Evolutionary conservation across 2,329 filamentous ascomycete genomes (phyloP).

Genomic region (Xylaria sp.): DNA sequence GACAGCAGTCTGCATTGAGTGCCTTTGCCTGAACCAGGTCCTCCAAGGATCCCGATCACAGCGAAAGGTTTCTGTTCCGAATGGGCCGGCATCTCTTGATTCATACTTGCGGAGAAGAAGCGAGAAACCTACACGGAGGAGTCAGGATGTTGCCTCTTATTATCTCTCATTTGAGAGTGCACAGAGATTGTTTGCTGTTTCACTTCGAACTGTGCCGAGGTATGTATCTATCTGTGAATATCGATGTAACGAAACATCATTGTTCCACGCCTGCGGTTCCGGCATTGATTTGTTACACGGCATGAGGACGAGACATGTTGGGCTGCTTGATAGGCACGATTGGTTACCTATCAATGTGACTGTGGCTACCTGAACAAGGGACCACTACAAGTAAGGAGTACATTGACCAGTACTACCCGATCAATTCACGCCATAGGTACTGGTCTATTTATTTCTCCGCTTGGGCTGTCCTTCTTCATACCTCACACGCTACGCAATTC

Average conservation of each 20-base stretch:
- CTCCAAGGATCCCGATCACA: conserved; percentile 18
- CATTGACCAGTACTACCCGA: not conserved
- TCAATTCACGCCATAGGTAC: not conserved
- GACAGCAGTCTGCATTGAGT: conserved; percentile 21
- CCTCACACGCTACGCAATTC: not conserved
- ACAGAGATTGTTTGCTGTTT: too few relatives aligned
- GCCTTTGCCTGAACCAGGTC: conserved; percentile 19
- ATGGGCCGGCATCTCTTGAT: not conserved
- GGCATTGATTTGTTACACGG: not conserved
- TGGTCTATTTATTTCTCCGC: not conserved
- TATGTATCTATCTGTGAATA: not conserved
- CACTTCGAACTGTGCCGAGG: too few relatives aligned
- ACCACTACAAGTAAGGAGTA: not conserved
- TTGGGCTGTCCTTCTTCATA: not conserved
- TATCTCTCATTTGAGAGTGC: too few relatives aligned
- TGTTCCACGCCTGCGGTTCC: not conserved
- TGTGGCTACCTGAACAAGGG: not conserved
- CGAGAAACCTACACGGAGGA: too few relatives aligned
- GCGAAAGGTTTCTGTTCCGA: not conserved
- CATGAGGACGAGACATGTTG: not conserved
- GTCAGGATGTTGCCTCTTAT: too few relatives aligned
- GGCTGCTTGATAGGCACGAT: not conserved
- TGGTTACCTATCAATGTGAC: not conserved
- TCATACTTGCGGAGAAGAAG: not conserved
- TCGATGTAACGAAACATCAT: not conserved